Base-by-base conservation (phyloP, 2,329 filamentous ascomycete species). In the Claviceps sp. region DNA sequence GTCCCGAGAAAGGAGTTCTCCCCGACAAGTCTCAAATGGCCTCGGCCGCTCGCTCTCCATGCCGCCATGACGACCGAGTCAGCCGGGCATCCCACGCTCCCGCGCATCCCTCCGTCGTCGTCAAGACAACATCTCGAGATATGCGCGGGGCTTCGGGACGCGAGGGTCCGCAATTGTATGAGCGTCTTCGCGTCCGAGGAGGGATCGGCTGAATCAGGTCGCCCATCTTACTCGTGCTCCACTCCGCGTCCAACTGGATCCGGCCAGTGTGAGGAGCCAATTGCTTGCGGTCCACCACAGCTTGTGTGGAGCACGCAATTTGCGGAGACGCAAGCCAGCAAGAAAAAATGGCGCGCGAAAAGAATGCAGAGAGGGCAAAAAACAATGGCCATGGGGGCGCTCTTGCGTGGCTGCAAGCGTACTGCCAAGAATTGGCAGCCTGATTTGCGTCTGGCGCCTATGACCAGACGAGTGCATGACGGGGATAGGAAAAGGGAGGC, bases 261-360 rank as follows among this genome's bases (percentile, higher is more conserved):
- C 52, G 53, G 44, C 56, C 57, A 59, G 54, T 58, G 60, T 57
- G 20, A 54, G 55, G 51, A 55, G 55, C 59, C 62, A 62, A 61
- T 63, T 54, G 57, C 56, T 54, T 30, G 46, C 55, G 56, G 55
- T 54, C 55, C 57, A 60, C 54, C 45, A 42, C 51, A 66, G 64
- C 64, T 67, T 55, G 51, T 64, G 65, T 65, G 65, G 65, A 57
- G 53, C 60, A 46, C 37, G 54, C 52, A 67, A 67, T 65, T 61
- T 65, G 64, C 62, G 56, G 57, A 49, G 51, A 53, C 52, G 55
- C 52, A 49, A 56, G 43, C 46, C 53, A 54, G 52, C 30, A 54
- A 52, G 20, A 52, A 55, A 57, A 52, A 48, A 54, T 54, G 58
- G 54, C 49, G 54, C 57, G 59, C 58, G 58, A 57, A 61, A 58